Percentiles rank a stretch among this genome's conserved stretches.
Conservation (phyloP, 352 stramenopile genomes). For the Phytophthora pistaciae region DNA sequence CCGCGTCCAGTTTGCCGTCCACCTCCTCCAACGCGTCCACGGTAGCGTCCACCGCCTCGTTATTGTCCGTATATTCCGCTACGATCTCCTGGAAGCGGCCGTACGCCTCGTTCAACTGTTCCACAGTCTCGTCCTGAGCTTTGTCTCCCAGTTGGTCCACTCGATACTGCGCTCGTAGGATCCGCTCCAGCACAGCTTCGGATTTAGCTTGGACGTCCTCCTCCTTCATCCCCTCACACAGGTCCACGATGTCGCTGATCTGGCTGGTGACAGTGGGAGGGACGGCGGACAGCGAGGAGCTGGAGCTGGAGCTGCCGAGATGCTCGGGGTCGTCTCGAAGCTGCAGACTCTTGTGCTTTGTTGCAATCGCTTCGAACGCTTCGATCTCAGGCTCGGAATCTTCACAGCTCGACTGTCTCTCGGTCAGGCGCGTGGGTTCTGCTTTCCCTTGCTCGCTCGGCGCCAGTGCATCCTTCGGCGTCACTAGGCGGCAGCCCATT, state of each 20-base stretch:
- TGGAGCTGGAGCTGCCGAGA: background rate
- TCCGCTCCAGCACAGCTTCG: conserved; percentile 21
- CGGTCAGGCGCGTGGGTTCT: conserved; percentile 7
- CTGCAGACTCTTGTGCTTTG: background rate
- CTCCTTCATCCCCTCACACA: conserved; percentile 22
- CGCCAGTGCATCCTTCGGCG: background rate
- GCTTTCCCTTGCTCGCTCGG: background rate
- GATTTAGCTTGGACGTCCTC: conserved; percentile 10
- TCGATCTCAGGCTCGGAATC: conserved; percentile 9
- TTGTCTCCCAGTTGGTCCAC: conserved; percentile 13
- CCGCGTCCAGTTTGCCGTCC: background rate
- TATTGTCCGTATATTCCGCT: background rate
- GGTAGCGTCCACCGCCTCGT: background rate
- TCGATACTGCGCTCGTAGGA: conserved; percentile 22
- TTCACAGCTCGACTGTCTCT: conserved; percentile 10
- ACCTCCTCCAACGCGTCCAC: conserved; percentile 2
- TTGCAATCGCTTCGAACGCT: background rate
- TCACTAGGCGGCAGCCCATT: conserved; percentile 21
- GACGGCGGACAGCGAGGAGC: conserved; percentile 1
- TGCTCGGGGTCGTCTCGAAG: background rate
- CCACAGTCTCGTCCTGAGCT: background rate
- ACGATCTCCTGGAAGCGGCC: conserved; percentile 16
- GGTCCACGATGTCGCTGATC: conserved; percentile 26
- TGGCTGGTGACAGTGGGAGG: conserved; percentile 23
- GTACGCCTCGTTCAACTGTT: conserved; percentile 1